Conservation (phyloP, 75 land plant genomes). For the Sequoiadendron giganteum region DNA sequence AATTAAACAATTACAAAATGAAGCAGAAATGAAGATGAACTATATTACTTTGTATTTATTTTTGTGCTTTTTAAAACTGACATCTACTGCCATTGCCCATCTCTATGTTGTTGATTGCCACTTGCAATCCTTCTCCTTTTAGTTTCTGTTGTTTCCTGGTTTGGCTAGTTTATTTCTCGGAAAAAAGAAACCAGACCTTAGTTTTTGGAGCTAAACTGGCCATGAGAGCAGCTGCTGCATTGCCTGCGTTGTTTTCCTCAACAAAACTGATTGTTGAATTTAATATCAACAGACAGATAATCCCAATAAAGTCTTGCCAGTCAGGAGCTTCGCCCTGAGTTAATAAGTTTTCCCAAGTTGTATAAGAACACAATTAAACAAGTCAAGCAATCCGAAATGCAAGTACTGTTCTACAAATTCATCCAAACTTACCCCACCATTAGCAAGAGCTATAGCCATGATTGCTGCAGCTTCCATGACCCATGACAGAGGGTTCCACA, state of each 20-base stretch:
- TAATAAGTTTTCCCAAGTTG: background rate
- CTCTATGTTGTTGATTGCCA: background rate
- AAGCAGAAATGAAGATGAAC: background rate
- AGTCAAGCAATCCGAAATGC: background rate
- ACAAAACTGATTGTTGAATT: constrained; percentile 83
- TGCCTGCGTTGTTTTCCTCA: constrained; percentile 88
- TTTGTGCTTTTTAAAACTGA: background rate
- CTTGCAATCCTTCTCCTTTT: background rate
- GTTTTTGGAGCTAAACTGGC: constrained; percentile 81
- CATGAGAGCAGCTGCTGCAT: constrained; percentile 87
- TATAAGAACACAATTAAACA: background rate
- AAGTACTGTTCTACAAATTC: background rate
- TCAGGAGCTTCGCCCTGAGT: constrained; percentile 69
- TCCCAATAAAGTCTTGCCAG: constrained; percentile 88
- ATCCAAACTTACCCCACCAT: constrained; percentile 53
- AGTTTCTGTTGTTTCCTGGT: background rate
- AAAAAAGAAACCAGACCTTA: constrained; percentile 36
- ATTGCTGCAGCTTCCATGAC: constrained; percentile 80
- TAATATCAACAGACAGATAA: constrained; percentile 53
- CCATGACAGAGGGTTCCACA: constrained; percentile 86
- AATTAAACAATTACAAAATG: background rate
- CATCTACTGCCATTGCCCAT: background rate
- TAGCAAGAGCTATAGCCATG: constrained; percentile 73
- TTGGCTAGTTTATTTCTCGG: background rate
- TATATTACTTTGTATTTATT: background rate